These are phyloP conservation scores for Cucurbita maxima DNA, from an alignment of 306 rosid genomes.

Conservation along the genomic window DNA sequence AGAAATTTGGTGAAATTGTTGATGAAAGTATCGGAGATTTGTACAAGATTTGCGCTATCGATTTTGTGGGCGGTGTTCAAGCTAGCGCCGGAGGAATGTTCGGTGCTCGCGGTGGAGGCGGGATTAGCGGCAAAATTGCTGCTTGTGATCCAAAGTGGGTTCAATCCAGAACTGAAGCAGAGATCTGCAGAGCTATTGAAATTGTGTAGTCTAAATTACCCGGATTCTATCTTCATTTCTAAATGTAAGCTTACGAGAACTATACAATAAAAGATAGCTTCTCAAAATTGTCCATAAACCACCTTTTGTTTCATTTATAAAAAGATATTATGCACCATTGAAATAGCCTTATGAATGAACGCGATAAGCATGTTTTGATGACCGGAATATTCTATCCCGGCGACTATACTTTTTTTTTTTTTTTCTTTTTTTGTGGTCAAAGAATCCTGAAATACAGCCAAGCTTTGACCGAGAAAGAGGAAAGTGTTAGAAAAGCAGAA, in stretches of 20 bases:
- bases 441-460: not conserved
- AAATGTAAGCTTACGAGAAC: slow-evolving; percentile 48
- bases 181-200: slow-evolving; percentile 33
- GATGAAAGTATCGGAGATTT: slow-evolving; percentile 47
- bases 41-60: slow-evolving; percentile 34
- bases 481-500: not conserved
- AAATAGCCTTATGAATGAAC: not conserved
- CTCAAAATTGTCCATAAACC: not conserved
- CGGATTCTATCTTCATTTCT: slow-evolving; percentile 34
- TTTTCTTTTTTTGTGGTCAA: not conserved
- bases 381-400: not conserved
- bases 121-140: slow-evolving; percentile 43
- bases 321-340: not conserved
- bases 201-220: slow-evolving; percentile 39
- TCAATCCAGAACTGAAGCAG: slow-evolving; percentile 31
- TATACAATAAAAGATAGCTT: slow-evolving; percentile 26
- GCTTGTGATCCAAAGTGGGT: slow-evolving; percentile 47
- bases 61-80: slow-evolving; percentile 41
- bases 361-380: not conserved
- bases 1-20: slow-evolving; percentile 28
- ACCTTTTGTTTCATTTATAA: not conserved
- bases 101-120: slow-evolving; percentile 40
- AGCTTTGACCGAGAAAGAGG: not conserved
- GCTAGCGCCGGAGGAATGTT: slow-evolving; percentile 41
- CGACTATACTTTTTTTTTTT: not conserved